Evolutionary conservation across 371 early-diverging fungal species (phyloP), one percentile per base, ranked within the genome.

Genomic region (Mucor sp.): DNA sequence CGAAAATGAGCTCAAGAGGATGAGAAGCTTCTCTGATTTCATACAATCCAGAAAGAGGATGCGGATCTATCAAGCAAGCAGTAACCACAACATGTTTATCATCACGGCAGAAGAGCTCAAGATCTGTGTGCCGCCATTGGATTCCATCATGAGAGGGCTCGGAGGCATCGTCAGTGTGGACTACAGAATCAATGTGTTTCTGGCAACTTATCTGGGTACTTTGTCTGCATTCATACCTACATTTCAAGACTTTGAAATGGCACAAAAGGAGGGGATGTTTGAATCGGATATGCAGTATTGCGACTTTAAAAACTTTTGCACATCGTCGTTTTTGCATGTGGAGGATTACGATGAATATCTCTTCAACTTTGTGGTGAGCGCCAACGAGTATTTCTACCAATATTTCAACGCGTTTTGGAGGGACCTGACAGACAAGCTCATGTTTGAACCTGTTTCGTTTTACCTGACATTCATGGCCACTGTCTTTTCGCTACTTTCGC

Each of bases 381-480:
- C 59, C 17, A 59, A 59, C 41, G 35, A 59, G 14, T 59, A 59
- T 39, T 59, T 59, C 6, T 59, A 59, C 14, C 59, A 59, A 6
- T 59, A 59, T 25, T 59, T 59, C 25, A 59, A 59, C 23, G 59
- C 59, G 19, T 59, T 59, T 9, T 59, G 59, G 59, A 59, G 59
- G 17, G 59, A 59, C 23, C 15, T 59, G 3, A 39, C 39, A 39
- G 39, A 59, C 59, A 59, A 59, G 41, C 39, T 59, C 25, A 59
- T 59, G 59, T 59, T 59, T 59, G 59, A 59, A 12, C 59, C 59
- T 23, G 59, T 59, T 8, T 12, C 59, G 12, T 59, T 59, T 23
- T 59, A 59, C 21, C 25, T 59, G 59, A 59, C 59, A 14, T 39
- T 39, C 2, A 59, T 59, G 59, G 59, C 59, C 9, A 59, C 59